A percentile compares a stretch with the other conserved stretches of the same genome.
Evolutionary conservation across 495 filamentous ascomycete species (phyloP).

Genomic region (Aspergillus steynii): DNA sequence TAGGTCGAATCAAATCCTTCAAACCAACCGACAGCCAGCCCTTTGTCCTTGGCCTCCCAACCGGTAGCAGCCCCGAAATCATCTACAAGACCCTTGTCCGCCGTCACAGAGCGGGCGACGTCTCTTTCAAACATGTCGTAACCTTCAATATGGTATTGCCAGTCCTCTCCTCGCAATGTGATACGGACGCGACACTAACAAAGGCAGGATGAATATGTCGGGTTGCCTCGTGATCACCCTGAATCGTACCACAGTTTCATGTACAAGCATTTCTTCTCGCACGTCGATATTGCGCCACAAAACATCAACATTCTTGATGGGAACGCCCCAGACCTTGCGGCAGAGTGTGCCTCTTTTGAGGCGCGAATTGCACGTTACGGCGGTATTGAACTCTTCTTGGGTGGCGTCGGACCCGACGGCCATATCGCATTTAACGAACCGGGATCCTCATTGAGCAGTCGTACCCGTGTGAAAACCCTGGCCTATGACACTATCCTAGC

Average conservation of each 20-base stretch:
- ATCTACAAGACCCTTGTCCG: constrained; percentile 78
- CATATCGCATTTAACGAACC: constrained; percentile 93
- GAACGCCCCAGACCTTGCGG: constrained; percentile 71
- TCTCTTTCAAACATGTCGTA: constrained; percentile 84
- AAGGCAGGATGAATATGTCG: constrained; percentile 79
- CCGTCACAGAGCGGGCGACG: constrained; percentile 72
- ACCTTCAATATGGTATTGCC: constrained; percentile 84
- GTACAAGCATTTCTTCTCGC: constrained; percentile 88
- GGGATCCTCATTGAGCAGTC: constrained; percentile 73
- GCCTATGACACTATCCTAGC: constrained; percentile 85
- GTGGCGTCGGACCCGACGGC: constrained; percentile 81
- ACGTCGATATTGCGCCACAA: constrained; percentile 75
- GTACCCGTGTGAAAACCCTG: constrained; percentile 82
- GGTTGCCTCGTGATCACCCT: constrained; percentile 76
- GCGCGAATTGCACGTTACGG: constrained; percentile 71
- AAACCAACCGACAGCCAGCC: constrained; percentile 67
- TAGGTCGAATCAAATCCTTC: constrained; percentile 68
- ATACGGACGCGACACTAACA: constrained; percentile 8
- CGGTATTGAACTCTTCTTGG: constrained; percentile 84
- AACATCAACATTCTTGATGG: constrained; percentile 88
- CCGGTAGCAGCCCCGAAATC: constrained; percentile 74
- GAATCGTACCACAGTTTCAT: constrained; percentile 88
- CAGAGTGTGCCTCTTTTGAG: constrained; percentile 78
- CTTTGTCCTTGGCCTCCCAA: constrained; percentile 82
- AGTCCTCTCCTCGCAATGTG: background rate